Evolutionary conservation across 2,329 filamentous ascomycete species (phyloP), one percentile per base, ranked within the genome.

Genomic region (Aspergillus proliferans): DNA sequence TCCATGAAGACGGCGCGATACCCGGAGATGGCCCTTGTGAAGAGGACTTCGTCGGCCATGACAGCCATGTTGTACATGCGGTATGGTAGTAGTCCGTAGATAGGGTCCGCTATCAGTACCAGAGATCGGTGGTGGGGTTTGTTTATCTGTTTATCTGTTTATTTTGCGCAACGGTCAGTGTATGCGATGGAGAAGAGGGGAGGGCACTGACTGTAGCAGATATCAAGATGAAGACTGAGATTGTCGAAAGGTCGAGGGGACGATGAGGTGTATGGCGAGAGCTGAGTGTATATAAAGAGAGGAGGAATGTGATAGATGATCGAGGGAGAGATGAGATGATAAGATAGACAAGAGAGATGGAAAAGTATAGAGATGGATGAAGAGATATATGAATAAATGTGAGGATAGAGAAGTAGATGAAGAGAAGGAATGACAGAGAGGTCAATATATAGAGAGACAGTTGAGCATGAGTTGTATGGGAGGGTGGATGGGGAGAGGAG

Each of bases 1-100:
- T 60, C 65, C 69, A 68, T 71, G 61, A 72, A 73, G 39, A 58
- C 61, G 43, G 71, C 66, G 56, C 67, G 67, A 55, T 70, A 71
- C 47, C 67, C 65, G 55, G 68, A 68, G 45, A 72, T 69, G 49
- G 67, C 68, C 56, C 65, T 62, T 41, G 61, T 66, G 53, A 72
- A 71, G 41, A 71, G 60, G 54, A 66, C 67, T 54, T 71, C 67
- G 48, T 71, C 65, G 54, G 60, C 61, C 55, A 62, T 63, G 56
- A 63, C 57, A 51, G 65, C 58, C 64, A 70, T 70, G 53, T 54
- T 64, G 53, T 5, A 14, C 5, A 30, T 19, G 38, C 38, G 18
- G 15, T 4, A 21, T 40, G 15, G 7, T 15, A 15, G 15, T 15
- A n/a, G 3, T 8, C 15, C 7, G 14, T 9, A 39, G n/a, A 18